A percentile compares a stretch with the other conserved stretches of the same genome.
These are phyloP conservation scores for Echinochloa phyllopogon DNA, from an alignment of 176 grass and related monocot species.

Conservation along the genomic window DNA sequence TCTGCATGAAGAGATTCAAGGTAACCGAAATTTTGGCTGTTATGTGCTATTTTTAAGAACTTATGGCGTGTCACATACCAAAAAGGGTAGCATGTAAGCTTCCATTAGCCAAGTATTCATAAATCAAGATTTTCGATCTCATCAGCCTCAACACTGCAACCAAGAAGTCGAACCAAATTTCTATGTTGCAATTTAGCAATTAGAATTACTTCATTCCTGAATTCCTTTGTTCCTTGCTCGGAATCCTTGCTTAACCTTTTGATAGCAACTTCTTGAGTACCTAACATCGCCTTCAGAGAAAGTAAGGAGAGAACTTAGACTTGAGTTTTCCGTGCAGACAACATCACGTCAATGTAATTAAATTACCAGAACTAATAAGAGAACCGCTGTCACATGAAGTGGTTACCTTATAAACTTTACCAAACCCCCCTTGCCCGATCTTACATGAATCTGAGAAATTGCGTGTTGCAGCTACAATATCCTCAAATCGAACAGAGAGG, in stretches of 20 bases:
- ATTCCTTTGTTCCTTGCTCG: background rate
- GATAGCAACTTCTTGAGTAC: background rate
- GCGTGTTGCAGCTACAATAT: conserved; percentile 24
- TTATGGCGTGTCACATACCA: background rate
- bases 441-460: conserved; percentile 37
- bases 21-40: background rate
- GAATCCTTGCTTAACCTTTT: background rate
- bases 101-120: background rate
- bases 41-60: background rate
- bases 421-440: conserved; percentile 51
- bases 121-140: background rate
- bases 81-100: background rate
- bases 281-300: background rate
- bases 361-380: background rate
- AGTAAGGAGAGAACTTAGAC: background rate
- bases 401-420: conserved; percentile 29
- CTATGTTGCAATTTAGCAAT: background rate
- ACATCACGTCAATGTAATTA: background rate
- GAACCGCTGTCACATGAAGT: background rate
- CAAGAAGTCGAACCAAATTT: background rate
- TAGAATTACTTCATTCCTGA: background rate
- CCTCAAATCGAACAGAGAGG: conserved; percentile 39
- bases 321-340: background rate
- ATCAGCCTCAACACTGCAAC: background rate
- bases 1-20: conserved; percentile 5